phyloP scores from a whole-genome alignment of 1,284 basidiomycete genomes.

The Microbotryum lychnidis-dioicae region DNA sequence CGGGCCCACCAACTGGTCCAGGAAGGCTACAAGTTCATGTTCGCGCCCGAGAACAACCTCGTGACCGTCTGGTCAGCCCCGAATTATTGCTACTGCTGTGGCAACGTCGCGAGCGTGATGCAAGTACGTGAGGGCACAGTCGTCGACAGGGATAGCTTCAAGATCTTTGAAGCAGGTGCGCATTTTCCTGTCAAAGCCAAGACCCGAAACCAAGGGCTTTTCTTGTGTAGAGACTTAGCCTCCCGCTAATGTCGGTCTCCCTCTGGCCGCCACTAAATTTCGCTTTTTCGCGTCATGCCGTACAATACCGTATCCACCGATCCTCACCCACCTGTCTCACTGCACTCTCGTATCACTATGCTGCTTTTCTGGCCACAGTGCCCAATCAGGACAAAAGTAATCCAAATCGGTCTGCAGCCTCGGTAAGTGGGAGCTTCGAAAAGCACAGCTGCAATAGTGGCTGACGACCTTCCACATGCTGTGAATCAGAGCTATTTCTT shows the following conservation, averaged over 20 bases:
- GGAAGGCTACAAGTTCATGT: constrained; percentile 94
- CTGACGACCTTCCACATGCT: not conserved
- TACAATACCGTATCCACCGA: too few relatives aligned
- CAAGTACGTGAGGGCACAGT: constrained; percentile 32
- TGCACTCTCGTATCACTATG: too few relatives aligned
- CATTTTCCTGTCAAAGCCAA: not conserved
- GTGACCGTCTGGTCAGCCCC: constrained; percentile 99
- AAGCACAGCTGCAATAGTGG: not conserved
- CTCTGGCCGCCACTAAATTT: not conserved
- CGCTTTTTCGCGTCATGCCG: not conserved
- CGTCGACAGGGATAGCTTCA: constrained; percentile 40
- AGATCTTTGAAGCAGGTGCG: constrained; percentile 42
- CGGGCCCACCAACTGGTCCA: constrained; percentile 92
- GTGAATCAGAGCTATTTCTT: not conserved
- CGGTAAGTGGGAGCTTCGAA: constrained; percentile 9
- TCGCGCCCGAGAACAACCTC: constrained; percentile 70
- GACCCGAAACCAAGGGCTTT: not conserved
- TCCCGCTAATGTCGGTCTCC: not conserved
- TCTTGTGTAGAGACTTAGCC: not conserved
- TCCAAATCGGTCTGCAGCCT: constrained; percentile 19
- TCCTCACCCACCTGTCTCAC: too few relatives aligned
- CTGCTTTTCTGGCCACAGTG: constrained; percentile 5
- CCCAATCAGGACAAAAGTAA: constrained; percentile 21
- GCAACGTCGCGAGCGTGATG: constrained; percentile 41
- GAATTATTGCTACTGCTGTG: constrained; percentile 78